Evolutionary conservation across 495 filamentous ascomycete species (phyloP), one percentile per base, ranked within the genome.

Genomic region (Parmelia sp.): DNA sequence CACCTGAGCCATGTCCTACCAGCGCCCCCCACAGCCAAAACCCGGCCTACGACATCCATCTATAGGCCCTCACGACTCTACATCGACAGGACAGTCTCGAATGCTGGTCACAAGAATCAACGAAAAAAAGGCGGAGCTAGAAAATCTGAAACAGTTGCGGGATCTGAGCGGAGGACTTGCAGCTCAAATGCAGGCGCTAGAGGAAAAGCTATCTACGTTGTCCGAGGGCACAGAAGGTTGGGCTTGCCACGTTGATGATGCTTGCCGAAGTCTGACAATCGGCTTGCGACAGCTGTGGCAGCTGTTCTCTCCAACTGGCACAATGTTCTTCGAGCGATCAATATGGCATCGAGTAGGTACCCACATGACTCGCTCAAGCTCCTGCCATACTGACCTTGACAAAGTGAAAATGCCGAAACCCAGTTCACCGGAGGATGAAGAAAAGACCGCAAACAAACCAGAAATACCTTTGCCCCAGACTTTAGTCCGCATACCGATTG

Each of bases 291-390:
- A 94, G 93, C 91, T 69, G 91, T 98, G 71, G 94, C 94, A 57
- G 85, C 87, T 56, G 94, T 98, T 23, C 77, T 98, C 66, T 84
- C 89, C 56, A 98, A 98, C 74, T 98, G 94, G 94, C 89, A 96
- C 70, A 95, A 92, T 73, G 92, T 98, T 60, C 81, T 98, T 25
- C 83, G 89, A 58, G 92, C 92, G 44, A 97, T 98, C 70, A 89
- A 88, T 71, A 95, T 98, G 86, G 92, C 95, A 63, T 96, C 91
- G 60, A 84, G 94, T 98, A 85, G 73, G 89, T 75, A 69, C 53
- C 25, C 49, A 42, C 5, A 21, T 4, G 4, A n/a, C 8, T n/a
- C 45, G 35, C 39, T 23, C 11, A 7, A 31, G 29, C 29, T 14
- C 62, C 42, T 39, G 0, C 10, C 11, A 44, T 17, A 4, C 51